Percentiles rank a stretch among this genome's conserved stretches.
Evolutionary conservation across 2,329 filamentous ascomycete genomes (phyloP).

Genomic region (Cordyceps cateniannulata): DNA sequence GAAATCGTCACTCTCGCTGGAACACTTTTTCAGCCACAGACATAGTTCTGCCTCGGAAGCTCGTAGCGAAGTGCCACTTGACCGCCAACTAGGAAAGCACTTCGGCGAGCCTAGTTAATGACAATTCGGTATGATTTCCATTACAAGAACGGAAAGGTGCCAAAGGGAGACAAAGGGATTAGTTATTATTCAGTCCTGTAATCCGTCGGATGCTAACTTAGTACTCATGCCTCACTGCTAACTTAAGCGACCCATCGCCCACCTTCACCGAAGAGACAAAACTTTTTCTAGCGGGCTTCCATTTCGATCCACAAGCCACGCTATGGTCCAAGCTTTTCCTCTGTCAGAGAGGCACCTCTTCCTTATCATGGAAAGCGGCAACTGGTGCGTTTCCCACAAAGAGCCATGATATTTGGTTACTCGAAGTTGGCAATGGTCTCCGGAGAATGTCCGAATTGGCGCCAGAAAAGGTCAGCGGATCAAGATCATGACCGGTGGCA

Average conservation of each 20-base stretch:
- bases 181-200: background rate
- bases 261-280: background rate
- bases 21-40: background rate
- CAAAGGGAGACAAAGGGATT: background rate
- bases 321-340: background rate
- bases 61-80: background rate
- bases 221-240: background rate
- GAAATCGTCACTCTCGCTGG: background rate
- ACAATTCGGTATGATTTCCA: background rate
- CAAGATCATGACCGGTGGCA: background rate
- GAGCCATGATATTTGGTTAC: too few species aligned
- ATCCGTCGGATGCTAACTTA: background rate
- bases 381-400: too few species aligned
- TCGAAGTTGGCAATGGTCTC: background rate
- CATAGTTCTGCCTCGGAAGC: background rate
- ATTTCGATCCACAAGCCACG: slow-evolving; percentile 2
- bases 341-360: background rate
- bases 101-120: background rate
- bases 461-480: background rate
- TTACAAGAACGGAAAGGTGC: background rate
- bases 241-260: background rate
- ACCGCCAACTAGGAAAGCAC: background rate
- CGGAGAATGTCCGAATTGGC: background rate
- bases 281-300: slow-evolving; percentile 7
- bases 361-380: too few species aligned